Evolutionary conservation across 2,329 filamentous ascomycete species (phyloP).

Genomic region (Epichloe typhina): DNA sequence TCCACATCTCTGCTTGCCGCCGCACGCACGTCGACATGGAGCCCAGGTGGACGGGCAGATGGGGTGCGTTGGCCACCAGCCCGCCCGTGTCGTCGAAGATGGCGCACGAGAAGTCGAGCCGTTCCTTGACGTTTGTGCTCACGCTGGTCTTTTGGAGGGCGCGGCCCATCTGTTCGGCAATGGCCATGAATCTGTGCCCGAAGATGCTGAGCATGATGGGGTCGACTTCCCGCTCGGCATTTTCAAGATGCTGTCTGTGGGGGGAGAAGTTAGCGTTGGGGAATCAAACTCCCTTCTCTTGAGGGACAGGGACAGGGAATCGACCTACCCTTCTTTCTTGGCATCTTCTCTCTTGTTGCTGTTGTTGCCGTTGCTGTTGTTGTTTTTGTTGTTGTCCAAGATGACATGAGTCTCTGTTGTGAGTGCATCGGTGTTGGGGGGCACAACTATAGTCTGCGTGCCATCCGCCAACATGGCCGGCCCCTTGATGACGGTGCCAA

Average conservation of each 20-base stretch:
- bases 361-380: no score
- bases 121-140: conserved; percentile 70
- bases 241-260: conserved; percentile 8
- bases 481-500: conserved; percentile 61
- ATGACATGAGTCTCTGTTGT: conserved; percentile 79
- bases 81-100: conserved; percentile 65
- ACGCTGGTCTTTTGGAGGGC: conserved; percentile 71
- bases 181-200: conserved; percentile 73
- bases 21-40: conserved; percentile 74
- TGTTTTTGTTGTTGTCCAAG: conserved; percentile 48
- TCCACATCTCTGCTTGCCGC: conserved; percentile 68
- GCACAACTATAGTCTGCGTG: conserved; percentile 85
- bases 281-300: no score
- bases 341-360: conserved; percentile 34
- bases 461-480: conserved; percentile 80
- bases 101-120: conserved; percentile 71
- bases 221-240: conserved; percentile 35
- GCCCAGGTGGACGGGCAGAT: conserved; percentile 68
- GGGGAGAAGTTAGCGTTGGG: neutral
- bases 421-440: conserved; percentile 62
- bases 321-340: conserved; percentile 16
- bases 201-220: conserved; percentile 72
- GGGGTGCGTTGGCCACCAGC: conserved; percentile 66
- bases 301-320: neutral
- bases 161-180: conserved; percentile 74